These are phyloP conservation scores for Kurtzmaniella fragi DNA, from an alignment of 805 yeast species.

Conservation along the genomic window DNA sequence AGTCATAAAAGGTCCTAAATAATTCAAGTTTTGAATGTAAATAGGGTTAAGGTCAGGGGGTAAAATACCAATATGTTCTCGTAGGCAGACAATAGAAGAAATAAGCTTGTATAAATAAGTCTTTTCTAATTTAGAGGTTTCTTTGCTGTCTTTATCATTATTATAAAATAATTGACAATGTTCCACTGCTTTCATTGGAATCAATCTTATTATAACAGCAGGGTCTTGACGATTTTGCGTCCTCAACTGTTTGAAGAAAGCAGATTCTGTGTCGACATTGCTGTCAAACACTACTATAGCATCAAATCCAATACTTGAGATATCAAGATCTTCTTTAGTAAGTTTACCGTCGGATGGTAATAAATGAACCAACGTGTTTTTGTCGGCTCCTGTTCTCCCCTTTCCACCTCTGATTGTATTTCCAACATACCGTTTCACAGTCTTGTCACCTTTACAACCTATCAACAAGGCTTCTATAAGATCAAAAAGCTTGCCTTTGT, in stretches of 20 bases:
- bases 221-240: constrained; percentile 22
- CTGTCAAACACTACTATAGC: constrained; percentile 61
- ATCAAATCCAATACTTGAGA: constrained; percentile 41
- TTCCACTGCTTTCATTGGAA: constrained; percentile 78
- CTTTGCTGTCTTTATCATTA: constrained; percentile 14
- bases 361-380: constrained; percentile 31
- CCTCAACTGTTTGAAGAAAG: constrained; percentile 23
- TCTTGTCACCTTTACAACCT: constrained; percentile 46
- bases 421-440: constrained; percentile 59
- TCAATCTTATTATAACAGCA: constrained; percentile 62
- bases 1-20: constrained; percentile 36
- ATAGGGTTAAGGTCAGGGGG: constrained; percentile 78
- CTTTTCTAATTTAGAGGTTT: constrained; percentile 6
- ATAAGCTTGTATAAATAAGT: constrained; percentile 60
- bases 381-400: constrained; percentile 3
- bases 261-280: constrained; percentile 41
- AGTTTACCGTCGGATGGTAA: constrained; percentile 34
- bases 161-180: constrained; percentile 59
- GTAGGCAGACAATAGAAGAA: constrained; percentile 75
- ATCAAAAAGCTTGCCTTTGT: constrained; percentile 63
- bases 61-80: constrained; percentile 77
- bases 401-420: constrained; percentile 42
- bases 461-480: constrained; percentile 64
- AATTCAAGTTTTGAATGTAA: constrained; percentile 60
- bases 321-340: constrained; percentile 17